phyloP scores from a whole-genome alignment of 495 filamentous ascomycete genomes.

The Peziza echinospora region DNA sequence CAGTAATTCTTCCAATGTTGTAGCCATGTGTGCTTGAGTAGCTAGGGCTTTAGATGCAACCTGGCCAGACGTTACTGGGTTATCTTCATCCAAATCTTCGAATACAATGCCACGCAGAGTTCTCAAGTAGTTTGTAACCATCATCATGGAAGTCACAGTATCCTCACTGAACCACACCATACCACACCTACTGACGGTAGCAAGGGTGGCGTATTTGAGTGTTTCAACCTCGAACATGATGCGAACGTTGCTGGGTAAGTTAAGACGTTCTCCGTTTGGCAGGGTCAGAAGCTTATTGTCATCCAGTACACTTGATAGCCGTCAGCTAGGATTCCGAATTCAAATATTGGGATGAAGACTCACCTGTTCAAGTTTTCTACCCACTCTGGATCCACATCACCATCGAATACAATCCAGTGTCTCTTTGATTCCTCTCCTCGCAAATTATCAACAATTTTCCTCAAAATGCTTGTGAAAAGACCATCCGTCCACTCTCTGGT shows the following conservation, averaged over 20 bases:
- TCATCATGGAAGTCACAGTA: constrained; percentile 78
- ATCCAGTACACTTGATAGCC: constrained; percentile 51
- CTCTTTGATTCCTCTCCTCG: constrained; percentile 88
- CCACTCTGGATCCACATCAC: constrained; percentile 97
- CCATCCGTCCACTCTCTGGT: constrained; percentile 98
- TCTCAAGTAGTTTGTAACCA: constrained; percentile 76
- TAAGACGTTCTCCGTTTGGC: constrained; percentile 92
- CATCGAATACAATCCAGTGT: constrained; percentile 98
- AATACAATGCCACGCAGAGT: constrained; percentile 59
- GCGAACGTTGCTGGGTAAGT: constrained; percentile 78
- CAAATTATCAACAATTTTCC: constrained; percentile 97
- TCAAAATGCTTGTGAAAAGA: constrained; percentile 88
- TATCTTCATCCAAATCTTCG: constrained; percentile 86
- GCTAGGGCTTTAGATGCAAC: constrained; percentile 51
- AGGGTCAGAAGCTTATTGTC: constrained; percentile 95
- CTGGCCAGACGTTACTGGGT: constrained; percentile 54
- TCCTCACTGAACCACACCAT: constrained; percentile 99
- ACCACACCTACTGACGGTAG: constrained; percentile 93
- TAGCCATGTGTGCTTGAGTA: constrained; percentile 53
- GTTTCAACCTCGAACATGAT: constrained; percentile 99
- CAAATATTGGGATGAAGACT: not conserved
- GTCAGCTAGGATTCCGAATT: constrained; percentile 1
- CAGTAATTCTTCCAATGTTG: constrained; percentile 52
- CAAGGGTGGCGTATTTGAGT: constrained; percentile 91
- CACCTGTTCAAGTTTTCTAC: constrained; percentile 90